phyloP scores from a whole-genome alignment of 495 filamentous ascomycete genomes.

The Amphirosellinia nigrospora region DNA sequence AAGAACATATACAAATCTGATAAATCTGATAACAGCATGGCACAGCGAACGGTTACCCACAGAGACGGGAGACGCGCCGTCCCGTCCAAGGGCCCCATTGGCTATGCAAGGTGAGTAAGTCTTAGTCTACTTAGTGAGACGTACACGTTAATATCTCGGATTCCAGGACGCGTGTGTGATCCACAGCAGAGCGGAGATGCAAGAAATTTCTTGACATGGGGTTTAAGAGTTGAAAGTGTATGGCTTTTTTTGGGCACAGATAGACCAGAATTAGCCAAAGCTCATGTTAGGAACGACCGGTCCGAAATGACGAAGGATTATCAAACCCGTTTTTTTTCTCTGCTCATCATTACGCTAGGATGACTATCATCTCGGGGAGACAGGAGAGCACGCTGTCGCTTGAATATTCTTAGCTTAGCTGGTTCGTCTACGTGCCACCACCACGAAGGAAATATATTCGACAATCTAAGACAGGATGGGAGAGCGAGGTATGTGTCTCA shows the following conservation, averaged over 20 bases:
- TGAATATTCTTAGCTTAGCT: neutral
- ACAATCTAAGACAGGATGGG: neutral
- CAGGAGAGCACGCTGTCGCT: neutral
- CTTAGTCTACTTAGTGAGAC: neutral
- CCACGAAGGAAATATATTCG: neutral
- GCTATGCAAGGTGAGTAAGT: neutral
- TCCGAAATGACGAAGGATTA: conserved; percentile 19
- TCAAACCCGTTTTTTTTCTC: neutral
- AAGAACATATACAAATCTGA: neutral
- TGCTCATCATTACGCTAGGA: neutral
- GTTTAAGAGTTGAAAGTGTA: neutral
- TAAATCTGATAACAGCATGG: neutral
- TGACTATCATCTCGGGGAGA: neutral
- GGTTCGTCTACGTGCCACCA: neutral
- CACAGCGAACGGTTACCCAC: neutral
- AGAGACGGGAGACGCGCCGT: conserved; percentile 15
- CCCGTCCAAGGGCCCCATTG: neutral
- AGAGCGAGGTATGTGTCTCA: conserved; percentile 1
- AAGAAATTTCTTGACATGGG: neutral
- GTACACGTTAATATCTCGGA: neutral
- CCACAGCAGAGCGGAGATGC: neutral
- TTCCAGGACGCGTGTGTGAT: neutral
- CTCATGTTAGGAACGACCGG: conserved; percentile 1
- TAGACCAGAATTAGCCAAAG: neutral
- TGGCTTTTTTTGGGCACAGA: neutral